Percentiles rank a stretch among this genome's conserved stretches.
phyloP scores from a whole-genome alignment of 495 filamentous ascomycete genomes.

The Geoglossum glabrum region DNA sequence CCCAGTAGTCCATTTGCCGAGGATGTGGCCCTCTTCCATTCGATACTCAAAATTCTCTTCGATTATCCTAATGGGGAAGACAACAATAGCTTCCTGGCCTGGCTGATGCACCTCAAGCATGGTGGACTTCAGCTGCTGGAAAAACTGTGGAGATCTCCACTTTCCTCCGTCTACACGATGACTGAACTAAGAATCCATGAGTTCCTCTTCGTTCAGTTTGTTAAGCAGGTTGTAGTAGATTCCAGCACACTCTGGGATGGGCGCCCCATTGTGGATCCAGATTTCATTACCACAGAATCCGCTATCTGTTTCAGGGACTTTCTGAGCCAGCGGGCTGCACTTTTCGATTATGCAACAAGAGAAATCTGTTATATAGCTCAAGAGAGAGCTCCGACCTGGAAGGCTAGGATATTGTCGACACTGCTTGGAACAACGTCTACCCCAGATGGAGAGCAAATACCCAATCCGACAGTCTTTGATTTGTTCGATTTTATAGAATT shows the following conservation, averaged over 20 bases:
- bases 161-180: slow-evolving; percentile 56
- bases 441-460: slow-evolving; percentile 1
- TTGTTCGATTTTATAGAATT: slow-evolving; percentile 78
- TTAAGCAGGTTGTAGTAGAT: slow-evolving; percentile 41
- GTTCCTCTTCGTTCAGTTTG: slow-evolving; percentile 49
- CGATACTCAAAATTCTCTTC: slow-evolving; percentile 45
- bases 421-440: slow-evolving; percentile 47
- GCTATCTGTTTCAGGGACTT: slow-evolving; percentile 50
- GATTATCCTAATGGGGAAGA: slow-evolving; percentile 39
- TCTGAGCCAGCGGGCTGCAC: slow-evolving; percentile 46
- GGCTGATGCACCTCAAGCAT: slow-evolving; percentile 51
- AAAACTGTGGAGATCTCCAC: slow-evolving; percentile 61
- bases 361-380: slow-evolving; percentile 63
- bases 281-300: slow-evolving; percentile 44
- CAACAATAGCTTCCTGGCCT: slow-evolving; percentile 35
- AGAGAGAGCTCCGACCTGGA: slow-evolving; percentile 49
- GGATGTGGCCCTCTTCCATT: slow-evolving; percentile 61
- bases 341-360: slow-evolving; percentile 63
- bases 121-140: slow-evolving; percentile 58
- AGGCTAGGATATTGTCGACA: slow-evolving; percentile 56
- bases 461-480: slow-evolving; percentile 64
- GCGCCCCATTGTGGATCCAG: slow-evolving; percentile 26
- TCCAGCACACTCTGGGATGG: slow-evolving; percentile 51
- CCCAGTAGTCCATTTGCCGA: slow-evolving; percentile 41
- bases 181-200: slow-evolving; percentile 56